A percentile compares a stretch with the other conserved stretches of the same genome.
Evolutionary conservation across 805 yeast genomes (phyloP).

Genomic region (Ogataea methanolica): DNA sequence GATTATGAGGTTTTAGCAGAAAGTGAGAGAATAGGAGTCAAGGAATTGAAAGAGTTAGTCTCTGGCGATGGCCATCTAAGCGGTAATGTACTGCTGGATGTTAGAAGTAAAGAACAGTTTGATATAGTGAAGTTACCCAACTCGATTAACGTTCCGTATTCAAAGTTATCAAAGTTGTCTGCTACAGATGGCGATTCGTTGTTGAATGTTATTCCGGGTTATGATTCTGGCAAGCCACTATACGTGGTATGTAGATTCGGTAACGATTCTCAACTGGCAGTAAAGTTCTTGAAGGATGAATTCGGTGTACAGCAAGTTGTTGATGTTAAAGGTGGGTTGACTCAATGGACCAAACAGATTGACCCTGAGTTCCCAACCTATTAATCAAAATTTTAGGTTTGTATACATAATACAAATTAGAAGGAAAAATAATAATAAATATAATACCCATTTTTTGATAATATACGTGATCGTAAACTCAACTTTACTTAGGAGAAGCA

Average conservation of each 20-base stretch:
- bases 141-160: slow-evolving; percentile 62
- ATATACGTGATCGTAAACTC: background rate
- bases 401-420: too few species aligned
- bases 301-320: slow-evolving; percentile 45
- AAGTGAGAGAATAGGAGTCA: slow-evolving; percentile 44
- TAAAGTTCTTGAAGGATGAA: slow-evolving; percentile 46
- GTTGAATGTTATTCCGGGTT: slow-evolving; percentile 7
- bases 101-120: slow-evolving; percentile 76
- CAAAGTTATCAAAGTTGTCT: slow-evolving; percentile 35
- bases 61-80: slow-evolving; percentile 6
- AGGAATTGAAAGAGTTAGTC: slow-evolving; percentile 25
- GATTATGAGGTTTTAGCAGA: slow-evolving; percentile 40
- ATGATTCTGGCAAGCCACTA: slow-evolving; percentile 23
- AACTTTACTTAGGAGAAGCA: slow-evolving; percentile 2
- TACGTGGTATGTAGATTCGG: slow-evolving; percentile 82
- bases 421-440: background rate
- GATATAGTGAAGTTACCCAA: slow-evolving; percentile 56
- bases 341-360: slow-evolving; percentile 57
- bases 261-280: slow-evolving; percentile 84
- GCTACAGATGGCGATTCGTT: background rate
- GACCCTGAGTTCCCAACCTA: slow-evolving; percentile 64
- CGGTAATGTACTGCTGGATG: slow-evolving; percentile 53
- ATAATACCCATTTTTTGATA: background rate
- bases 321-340: slow-evolving; percentile 78
- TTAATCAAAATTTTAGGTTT: slow-evolving; percentile 22